Conservation (phyloP, 2,329 filamentous ascomycete species). For the Penicillium sp. region DNA sequence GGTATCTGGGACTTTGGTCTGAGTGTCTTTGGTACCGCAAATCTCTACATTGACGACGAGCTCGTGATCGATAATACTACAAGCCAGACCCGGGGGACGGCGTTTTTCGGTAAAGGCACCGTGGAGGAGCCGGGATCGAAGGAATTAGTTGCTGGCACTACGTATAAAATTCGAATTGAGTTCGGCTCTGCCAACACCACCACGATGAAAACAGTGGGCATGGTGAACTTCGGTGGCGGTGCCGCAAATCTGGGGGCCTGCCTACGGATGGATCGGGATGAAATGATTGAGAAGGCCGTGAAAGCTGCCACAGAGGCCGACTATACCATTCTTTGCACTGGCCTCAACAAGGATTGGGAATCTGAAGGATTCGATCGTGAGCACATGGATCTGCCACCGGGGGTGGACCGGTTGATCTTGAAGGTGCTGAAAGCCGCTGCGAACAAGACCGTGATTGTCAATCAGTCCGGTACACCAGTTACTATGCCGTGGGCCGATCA, state of each 20-base stretch:
- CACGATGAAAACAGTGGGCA: constrained; percentile 30
- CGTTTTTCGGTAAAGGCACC: constrained; percentile 67
- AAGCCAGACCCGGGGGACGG: constrained; percentile 61
- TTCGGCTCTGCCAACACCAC: constrained; percentile 34
- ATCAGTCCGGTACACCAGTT: constrained; percentile 73
- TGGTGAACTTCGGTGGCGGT: constrained; percentile 30
- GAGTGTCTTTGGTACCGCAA: constrained; percentile 63
- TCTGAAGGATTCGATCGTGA: constrained; percentile 33
- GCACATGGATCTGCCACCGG: constrained; percentile 53
- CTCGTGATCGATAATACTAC: constrained; percentile 65
- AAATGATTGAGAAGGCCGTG: constrained; percentile 19
- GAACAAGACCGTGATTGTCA: constrained; percentile 67
- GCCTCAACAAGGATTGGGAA: constrained; percentile 40
- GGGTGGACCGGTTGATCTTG: constrained; percentile 59
- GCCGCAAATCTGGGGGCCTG: constrained; percentile 34
- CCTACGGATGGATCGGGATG: constrained; percentile 21
- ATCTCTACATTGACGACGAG: constrained; percentile 62
- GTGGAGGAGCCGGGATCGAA: constrained; percentile 59
- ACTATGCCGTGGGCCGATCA: constrained; percentile 51
- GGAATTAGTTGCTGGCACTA: constrained; percentile 32
- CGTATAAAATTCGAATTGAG: constrained; percentile 39
- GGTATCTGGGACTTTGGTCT: constrained; percentile 63
- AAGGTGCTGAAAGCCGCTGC: constrained; percentile 67
- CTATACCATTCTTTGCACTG: constrained; percentile 28
- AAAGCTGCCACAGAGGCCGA: constrained; percentile 24